phyloP scores from a whole-genome alignment of 352 stramenopile species.

The Phytophthora colocasiae region DNA sequence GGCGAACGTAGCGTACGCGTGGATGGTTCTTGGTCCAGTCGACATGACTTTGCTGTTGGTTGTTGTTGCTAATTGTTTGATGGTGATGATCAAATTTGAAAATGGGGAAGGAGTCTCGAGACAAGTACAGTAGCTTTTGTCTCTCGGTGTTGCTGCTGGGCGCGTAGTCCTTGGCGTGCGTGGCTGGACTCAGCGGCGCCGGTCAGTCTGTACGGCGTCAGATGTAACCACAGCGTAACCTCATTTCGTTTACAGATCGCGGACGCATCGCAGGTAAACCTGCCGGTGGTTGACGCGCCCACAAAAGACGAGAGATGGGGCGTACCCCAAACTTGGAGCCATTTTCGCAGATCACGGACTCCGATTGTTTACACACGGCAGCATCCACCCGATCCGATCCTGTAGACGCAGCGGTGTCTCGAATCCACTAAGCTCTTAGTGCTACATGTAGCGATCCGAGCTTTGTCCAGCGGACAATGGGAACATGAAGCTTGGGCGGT shows the following conservation, averaged over 20 bases:
- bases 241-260: constrained; percentile 3
- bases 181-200: constrained; percentile 17
- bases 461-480: too few relatives aligned
- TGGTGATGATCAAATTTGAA: constrained; percentile 16
- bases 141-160: too few relatives aligned
- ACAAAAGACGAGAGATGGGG: constrained; percentile 11
- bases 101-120: constrained; percentile 13
- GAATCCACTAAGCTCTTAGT: background rate
- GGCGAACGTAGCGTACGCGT: background rate
- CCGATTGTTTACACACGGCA: constrained; percentile 25
- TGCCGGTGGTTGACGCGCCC: constrained; percentile 20
- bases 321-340: too few relatives aligned
- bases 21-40: too few relatives aligned
- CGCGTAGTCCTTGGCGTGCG: background rate
- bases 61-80: too few relatives aligned
- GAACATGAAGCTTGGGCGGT: too few relatives aligned
- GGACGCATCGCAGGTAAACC: constrained; percentile 13
- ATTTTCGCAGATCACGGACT: constrained; percentile 11
- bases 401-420: constrained; percentile 1
- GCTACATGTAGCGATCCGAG: background rate
- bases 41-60: too few relatives aligned
- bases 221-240: constrained; percentile 9
- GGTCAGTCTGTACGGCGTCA: background rate
- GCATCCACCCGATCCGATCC: background rate
- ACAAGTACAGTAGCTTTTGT: too few relatives aligned